Percentiles rank a stretch among this genome's conserved stretches.
Evolutionary conservation across 306 rosid species (phyloP).

Genomic region (Quillaja saponaria): DNA sequence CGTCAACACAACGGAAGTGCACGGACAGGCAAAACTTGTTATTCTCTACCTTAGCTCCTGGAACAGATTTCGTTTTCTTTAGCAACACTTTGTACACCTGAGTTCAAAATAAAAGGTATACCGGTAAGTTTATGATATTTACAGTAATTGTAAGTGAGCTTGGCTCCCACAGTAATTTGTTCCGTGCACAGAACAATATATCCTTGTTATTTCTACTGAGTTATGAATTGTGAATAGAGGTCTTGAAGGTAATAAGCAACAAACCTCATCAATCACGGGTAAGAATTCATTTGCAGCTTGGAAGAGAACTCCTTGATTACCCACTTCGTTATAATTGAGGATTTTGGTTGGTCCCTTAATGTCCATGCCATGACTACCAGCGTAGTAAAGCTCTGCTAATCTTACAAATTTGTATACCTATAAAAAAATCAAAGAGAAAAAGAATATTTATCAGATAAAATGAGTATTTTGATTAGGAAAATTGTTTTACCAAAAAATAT

Average conservation of each 20-base stretch:
- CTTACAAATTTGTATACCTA: conserved; percentile 78
- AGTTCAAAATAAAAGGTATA: not conserved
- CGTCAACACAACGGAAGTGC: conserved; percentile 95
- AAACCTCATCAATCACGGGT: conserved; percentile 86
- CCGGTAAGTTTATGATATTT: too few relatives aligned
- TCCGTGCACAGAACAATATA: too few relatives aligned
- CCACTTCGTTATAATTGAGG: conserved; percentile 52
- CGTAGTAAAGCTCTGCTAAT: conserved; percentile 78
- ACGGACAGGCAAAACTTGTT: conserved; percentile 89
- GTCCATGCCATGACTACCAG: conserved; percentile 99
- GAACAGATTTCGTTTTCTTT: conserved; percentile 69
- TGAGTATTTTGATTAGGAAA: too few relatives aligned
- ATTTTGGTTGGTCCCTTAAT: conserved; percentile 79
- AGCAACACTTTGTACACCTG: conserved; percentile 68
- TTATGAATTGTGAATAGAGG: conserved; percentile 7
- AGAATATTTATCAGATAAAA: not conserved
- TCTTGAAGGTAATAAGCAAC: conserved; percentile 11
- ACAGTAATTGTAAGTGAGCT: too few relatives aligned
- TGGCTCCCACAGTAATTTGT: not conserved
- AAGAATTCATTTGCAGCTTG: conserved; percentile 84
- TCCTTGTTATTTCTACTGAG: too few relatives aligned
- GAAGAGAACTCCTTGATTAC: conserved; percentile 50
- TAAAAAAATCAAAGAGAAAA: not conserved
- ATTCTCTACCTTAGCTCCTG: conserved; percentile 85
- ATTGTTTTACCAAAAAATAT: not conserved